phyloP scores from a whole-genome alignment of 2,329 filamentous ascomycete species.

The Trichoderma oligosporum region DNA sequence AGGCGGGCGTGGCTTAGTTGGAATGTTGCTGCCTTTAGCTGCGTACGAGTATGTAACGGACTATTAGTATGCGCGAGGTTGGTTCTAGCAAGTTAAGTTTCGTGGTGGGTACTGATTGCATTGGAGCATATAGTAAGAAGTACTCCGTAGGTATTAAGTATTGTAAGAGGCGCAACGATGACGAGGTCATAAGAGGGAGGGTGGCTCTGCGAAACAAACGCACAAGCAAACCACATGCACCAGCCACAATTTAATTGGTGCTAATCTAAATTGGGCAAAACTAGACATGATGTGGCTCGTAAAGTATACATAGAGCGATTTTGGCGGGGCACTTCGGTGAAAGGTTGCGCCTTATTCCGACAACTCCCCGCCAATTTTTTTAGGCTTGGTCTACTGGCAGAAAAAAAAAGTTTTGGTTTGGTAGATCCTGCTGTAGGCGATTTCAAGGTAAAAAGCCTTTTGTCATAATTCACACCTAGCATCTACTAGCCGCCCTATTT shows the following conservation, averaged over 20 bases:
- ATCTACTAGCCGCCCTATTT: too few species aligned
- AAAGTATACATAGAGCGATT: not conserved
- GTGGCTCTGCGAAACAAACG: not conserved
- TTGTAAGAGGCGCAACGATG: slow-evolving; percentile 31
- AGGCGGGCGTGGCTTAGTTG: not conserved
- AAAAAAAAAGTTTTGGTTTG: slow-evolving; percentile 27
- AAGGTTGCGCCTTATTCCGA: slow-evolving; percentile 22
- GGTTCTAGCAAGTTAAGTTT: slow-evolving; percentile 10
- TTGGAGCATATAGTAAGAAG: slow-evolving; percentile 14
- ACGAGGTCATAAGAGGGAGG: slow-evolving; percentile 22
- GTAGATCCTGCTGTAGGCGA: slow-evolving; percentile 4
- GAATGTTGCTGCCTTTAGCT: slow-evolving; percentile 17
- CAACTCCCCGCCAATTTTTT: slow-evolving; percentile 21
- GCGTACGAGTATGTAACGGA: not conserved
- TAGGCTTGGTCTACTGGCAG: slow-evolving; percentile 15
- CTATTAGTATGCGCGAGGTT: slow-evolving; percentile 10
- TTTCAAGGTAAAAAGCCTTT: not conserved
- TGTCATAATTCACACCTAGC: too few species aligned
- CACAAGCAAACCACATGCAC: not conserved
- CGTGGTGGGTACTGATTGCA: slow-evolving; percentile 17
- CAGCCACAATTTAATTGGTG: slow-evolving; percentile 1
- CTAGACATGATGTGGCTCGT: not conserved
- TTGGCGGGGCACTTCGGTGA: slow-evolving; percentile 16
- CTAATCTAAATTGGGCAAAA: not conserved
- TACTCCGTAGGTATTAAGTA: too few species aligned